Evolutionary conservation across 345 rosid genomes (phyloP), one percentile per base, ranked within the genome.

Genomic region (Sisymbrium irio): DNA sequence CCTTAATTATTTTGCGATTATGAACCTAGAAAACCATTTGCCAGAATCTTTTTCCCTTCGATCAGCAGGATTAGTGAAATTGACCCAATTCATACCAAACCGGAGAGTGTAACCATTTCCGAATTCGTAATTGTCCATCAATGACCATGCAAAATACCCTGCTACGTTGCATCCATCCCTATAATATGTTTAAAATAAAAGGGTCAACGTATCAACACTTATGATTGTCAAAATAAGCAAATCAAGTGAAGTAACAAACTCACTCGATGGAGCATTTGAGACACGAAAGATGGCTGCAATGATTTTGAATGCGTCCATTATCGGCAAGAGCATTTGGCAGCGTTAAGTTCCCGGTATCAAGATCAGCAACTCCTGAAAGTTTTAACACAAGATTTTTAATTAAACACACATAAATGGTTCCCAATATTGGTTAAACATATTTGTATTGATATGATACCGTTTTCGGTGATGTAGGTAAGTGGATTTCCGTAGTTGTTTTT

Each of bases 21-120:
- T 50, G 72, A 79, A 77, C 33, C 3, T 86, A 58, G 80, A 80
- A 20, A 59, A 80, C 75, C 78, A 69, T 62, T 71, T 50, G 33
- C 72, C 79, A 14, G 64, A 73, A 30, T n/a, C n/a, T n/a, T n/a
- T n/a, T n/a, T n/a, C n/a, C n/a, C n/a, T n/a, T n/a, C n/a, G n/a
- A n/a, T 73, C 70, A n/a, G 20, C 22, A 61, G 76, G 76, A 62
- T 71, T 71, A 27, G 61, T 71, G 61, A 71, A 71, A 18, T 71
- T 71, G 51, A 71, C 68, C 75, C 75, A 30, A 5, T 30, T 30
- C 33, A 30, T 6, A 6, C 7, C 33, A 30, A 30, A 30, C 33
- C 33, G 33, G 33, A 30, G 33, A 4, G 33, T 30, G 33, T 30
- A 30, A 30, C 6, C 33, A 30, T 30, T 30, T 30, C 33, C 33